phyloP scores from a whole-genome alignment of 495 filamentous ascomycete species.

The Oleoguttula mirabilis region DNA sequence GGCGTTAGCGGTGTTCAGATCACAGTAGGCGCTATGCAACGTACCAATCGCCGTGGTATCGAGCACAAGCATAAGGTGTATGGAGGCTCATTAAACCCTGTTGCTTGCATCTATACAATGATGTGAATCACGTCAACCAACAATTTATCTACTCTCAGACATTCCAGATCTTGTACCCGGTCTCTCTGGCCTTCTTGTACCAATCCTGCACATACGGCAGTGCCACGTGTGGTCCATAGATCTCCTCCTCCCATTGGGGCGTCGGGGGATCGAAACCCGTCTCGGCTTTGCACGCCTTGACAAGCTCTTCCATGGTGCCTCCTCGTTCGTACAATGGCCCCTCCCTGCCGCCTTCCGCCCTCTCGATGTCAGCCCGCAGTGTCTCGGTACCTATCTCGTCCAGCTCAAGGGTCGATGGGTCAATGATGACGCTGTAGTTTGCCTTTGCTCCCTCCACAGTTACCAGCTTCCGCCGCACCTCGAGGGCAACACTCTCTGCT shows the following conservation, averaged over 20 bases:
- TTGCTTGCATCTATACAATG: no score
- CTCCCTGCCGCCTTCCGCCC: conserved; percentile 11
- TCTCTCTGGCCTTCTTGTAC: conserved; percentile 10
- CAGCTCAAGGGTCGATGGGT: conserved; percentile 25
- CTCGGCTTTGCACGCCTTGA: conserved; percentile 8
- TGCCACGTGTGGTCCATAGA: conserved; percentile 15
- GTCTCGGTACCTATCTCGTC: conserved; percentile 26
- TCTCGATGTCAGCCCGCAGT: conserved; percentile 22
- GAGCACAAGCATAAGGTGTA: no score
- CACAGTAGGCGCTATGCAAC: no score
- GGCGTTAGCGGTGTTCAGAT: no score
- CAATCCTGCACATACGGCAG: conserved; percentile 15
- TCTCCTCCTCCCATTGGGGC: conserved; percentile 14
- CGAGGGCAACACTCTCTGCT: conserved; percentile 35
- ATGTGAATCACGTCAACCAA: no score
- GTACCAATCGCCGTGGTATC: no score
- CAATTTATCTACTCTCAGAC: no score
- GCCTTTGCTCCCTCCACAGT: conserved; percentile 34
- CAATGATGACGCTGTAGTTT: conserved; percentile 35
- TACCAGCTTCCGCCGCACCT: conserved; percentile 38
- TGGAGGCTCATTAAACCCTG: no score
- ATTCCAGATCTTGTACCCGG: conserved; percentile 13
- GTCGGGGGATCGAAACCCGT: conserved; percentile 11
- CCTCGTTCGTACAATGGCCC: conserved; percentile 9
- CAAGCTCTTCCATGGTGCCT: conserved; percentile 10